Conservation (phyloP, 108 stramenopile species). For the Schizochytrium sp. region DNA sequence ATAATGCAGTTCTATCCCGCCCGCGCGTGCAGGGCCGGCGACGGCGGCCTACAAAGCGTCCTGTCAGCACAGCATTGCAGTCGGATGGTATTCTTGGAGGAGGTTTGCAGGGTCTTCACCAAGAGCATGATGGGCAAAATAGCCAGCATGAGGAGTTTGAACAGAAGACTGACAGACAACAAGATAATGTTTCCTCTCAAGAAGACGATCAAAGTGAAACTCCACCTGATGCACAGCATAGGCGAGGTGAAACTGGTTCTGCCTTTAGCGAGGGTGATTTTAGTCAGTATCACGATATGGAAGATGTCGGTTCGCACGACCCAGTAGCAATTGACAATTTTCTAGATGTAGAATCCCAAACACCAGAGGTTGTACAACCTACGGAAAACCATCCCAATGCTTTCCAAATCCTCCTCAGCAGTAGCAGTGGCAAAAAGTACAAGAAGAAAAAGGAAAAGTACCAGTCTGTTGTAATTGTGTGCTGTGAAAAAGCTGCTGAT, state of each 20-base stretch:
- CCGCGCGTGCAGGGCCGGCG: not conserved
- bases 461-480: not conserved
- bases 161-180: no score
- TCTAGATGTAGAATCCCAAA: not conserved
- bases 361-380: not conserved
- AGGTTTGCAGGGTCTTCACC: not conserved
- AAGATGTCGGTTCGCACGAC: not conserved
- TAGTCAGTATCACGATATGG: no score
- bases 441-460: not conserved
- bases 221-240: not conserved
- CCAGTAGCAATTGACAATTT: not conserved
- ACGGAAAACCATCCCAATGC: not conserved
- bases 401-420: not conserved
- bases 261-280: no score
- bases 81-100: not conserved
- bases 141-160: no score
- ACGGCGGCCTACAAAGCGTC: not conserved
- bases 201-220: no score
- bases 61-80: not conserved
- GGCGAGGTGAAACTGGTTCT: not conserved
- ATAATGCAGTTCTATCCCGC: not conserved
- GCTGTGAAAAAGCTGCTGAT: not conserved
- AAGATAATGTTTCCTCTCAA: no score
- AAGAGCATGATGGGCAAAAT: no score
- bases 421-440: not conserved